A percentile compares a stretch with the other conserved stretches of the same genome.
Evolutionary conservation across 768 basidiomycete species (phyloP).

Genomic region (Kwoniella dejecticola): DNA sequence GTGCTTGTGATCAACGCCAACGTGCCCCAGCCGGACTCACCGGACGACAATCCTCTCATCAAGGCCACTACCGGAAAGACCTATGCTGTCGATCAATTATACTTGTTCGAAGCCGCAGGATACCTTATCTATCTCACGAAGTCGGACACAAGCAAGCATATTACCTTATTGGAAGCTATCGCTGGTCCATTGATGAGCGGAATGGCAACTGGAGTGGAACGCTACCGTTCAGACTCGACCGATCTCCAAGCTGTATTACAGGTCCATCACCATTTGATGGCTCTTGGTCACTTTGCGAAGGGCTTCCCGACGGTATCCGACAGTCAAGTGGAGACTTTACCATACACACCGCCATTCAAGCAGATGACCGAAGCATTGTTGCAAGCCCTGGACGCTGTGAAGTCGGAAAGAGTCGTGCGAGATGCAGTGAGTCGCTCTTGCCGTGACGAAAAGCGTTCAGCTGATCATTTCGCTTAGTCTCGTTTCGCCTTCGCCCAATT

Average conservation of each 20-base stretch:
- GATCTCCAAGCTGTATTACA: conserved; percentile 79
- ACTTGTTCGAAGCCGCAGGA: conserved; percentile 90
- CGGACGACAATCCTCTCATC: conserved; percentile 63
- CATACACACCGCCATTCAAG: conserved; percentile 74
- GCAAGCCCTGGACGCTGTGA: conserved; percentile 84
- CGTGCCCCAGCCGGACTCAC: conserved; percentile 74
- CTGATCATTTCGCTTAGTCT: conserved; percentile 65
- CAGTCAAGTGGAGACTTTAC: conserved; percentile 59
- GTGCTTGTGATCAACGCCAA: conserved; percentile 73
- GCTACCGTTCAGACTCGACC: conserved; percentile 63
- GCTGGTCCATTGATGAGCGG: conserved; percentile 80
- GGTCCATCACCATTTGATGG: conserved; percentile 91
- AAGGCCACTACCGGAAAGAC: conserved; percentile 75
- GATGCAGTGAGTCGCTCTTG: conserved; percentile 71
- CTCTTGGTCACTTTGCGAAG: conserved; percentile 89
- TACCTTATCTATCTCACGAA: conserved; percentile 76
- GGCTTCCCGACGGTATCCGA: conserved; percentile 91
- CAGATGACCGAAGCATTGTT: conserved; percentile 84
- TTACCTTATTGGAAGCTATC: conserved; percentile 65
- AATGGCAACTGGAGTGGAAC: conserved; percentile 60
- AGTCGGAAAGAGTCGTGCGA: conserved; percentile 77
- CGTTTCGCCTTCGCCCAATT: conserved; percentile 92
- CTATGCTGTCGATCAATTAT: conserved; percentile 84
- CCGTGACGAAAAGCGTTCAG: background rate
- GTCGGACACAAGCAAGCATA: conserved; percentile 68